phyloP scores from a whole-genome alignment of 2,329 filamentous ascomycete species.

The Ceratocystis cubensis region DNA sequence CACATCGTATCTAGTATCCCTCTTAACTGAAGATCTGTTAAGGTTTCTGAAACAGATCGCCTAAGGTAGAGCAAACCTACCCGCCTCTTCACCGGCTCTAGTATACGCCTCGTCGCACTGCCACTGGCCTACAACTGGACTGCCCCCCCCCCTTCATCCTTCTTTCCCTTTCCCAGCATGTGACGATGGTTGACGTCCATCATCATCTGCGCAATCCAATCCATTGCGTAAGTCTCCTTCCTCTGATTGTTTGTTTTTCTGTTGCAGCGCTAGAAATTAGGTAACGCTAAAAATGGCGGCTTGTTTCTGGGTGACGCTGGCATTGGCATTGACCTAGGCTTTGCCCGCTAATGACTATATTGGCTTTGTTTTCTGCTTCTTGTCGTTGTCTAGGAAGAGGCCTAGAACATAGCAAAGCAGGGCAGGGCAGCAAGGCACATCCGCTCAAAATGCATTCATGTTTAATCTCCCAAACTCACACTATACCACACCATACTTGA shows the following conservation, averaged over 20 bases:
- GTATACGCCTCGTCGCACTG: no score
- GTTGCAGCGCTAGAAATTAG: not conserved
- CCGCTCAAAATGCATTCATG: no score
- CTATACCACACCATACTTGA: no score
- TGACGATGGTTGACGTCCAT: not conserved
- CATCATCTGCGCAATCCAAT: not conserved
- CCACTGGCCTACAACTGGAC: no score
- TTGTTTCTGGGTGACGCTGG: not conserved
- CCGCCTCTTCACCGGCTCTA: no score
- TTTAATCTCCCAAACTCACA: no score
- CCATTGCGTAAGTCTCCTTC: not conserved
- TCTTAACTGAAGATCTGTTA: not conserved
- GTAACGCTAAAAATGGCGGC: not conserved
- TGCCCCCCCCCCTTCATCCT: not conserved
- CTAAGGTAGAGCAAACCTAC: no score
- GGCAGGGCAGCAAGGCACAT: no score
- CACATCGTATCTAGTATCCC: not conserved
- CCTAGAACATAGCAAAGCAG: not conserved
- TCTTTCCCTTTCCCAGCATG: not conserved
- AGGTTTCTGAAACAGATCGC: not conserved
- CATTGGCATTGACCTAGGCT: not conserved
- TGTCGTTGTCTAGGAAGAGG: not conserved
- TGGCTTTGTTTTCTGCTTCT: not conserved
- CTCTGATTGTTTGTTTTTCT: not conserved
- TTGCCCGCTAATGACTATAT: no score